phyloP scores from a whole-genome alignment of 75 land plant species.

The Ceratopteris richardii region DNA sequence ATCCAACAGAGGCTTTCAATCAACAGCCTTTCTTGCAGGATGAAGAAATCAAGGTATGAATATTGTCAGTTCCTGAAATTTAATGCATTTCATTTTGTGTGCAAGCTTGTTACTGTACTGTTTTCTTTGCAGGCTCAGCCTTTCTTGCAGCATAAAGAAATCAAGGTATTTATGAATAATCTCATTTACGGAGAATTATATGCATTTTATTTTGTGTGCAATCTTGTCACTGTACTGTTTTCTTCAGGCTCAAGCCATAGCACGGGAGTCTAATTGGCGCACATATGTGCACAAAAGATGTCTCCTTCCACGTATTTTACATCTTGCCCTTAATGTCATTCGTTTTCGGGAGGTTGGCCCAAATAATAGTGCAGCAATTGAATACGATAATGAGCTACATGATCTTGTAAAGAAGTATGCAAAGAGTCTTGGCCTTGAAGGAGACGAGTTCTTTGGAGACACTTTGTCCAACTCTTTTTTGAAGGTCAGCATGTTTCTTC shows the following conservation, averaged over 20 bases:
- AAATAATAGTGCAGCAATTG: neutral
- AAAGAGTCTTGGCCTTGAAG: constrained; percentile 5
- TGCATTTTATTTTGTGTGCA: too few relatives aligned
- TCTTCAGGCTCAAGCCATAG: constrained; percentile 12
- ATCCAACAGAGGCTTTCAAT: too few relatives aligned
- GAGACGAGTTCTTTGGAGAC: constrained; percentile 5
- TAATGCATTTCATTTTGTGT: too few relatives aligned
- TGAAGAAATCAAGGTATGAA: neutral
- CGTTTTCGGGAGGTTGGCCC: constrained; percentile 10
- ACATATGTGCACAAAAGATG: constrained; percentile 12
- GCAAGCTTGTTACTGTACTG: neutral
- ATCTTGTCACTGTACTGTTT: neutral
- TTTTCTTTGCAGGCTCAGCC: neutral
- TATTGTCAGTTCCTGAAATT: neutral
- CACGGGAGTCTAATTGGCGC: constrained; percentile 5
- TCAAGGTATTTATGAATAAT: neutral
- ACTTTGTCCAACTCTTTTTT: neutral
- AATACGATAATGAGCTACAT: constrained; percentile 9
- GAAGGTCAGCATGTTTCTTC: too few relatives aligned
- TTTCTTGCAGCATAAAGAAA: neutral
- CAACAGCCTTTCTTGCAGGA: too few relatives aligned
- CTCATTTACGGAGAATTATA: neutral
- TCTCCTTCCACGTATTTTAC: constrained; percentile 23
- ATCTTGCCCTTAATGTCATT: constrained; percentile 12
- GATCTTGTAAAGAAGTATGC: constrained; percentile 9